Evolutionary conservation across 768 basidiomycete species (phyloP).

Genomic region (Pisolithus microcarpus): DNA sequence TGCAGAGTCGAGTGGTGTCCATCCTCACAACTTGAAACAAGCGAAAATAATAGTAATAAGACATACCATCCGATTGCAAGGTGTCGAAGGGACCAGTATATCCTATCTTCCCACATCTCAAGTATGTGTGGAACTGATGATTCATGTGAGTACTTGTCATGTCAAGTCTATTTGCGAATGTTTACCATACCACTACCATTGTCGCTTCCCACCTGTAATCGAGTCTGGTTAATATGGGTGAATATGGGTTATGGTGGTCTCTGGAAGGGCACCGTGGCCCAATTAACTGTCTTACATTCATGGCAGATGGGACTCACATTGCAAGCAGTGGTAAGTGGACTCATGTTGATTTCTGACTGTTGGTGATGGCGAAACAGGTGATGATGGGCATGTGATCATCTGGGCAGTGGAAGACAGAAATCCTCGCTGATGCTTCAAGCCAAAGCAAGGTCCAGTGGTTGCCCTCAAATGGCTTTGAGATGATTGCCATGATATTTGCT

Average conservation of each 20-base stretch:
- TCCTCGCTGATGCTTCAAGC: background rate
- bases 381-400: background rate
- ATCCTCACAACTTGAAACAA: too few relatives aligned
- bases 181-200: too few relatives aligned
- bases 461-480: background rate
- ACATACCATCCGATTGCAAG: too few relatives aligned
- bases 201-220: too few relatives aligned
- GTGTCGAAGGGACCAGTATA: too few relatives aligned
- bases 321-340: background rate
- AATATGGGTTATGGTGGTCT: background rate
- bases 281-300: background rate
- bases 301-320: background rate
- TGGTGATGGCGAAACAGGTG: background rate
- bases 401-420: background rate
- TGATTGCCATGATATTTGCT: background rate
- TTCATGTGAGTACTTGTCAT: too few relatives aligned
- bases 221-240: too few relatives aligned
- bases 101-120: too few relatives aligned
- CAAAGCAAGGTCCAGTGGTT: slow-evolving; percentile 1
- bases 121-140: too few relatives aligned
- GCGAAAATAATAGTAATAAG: too few relatives aligned
- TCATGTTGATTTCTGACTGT: background rate
- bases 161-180: too few relatives aligned
- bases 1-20: too few relatives aligned
- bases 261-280: background rate